Evolutionary conservation across 2,329 filamentous ascomycete species (phyloP).

Genomic region (Endocalyx cinctus): DNA sequence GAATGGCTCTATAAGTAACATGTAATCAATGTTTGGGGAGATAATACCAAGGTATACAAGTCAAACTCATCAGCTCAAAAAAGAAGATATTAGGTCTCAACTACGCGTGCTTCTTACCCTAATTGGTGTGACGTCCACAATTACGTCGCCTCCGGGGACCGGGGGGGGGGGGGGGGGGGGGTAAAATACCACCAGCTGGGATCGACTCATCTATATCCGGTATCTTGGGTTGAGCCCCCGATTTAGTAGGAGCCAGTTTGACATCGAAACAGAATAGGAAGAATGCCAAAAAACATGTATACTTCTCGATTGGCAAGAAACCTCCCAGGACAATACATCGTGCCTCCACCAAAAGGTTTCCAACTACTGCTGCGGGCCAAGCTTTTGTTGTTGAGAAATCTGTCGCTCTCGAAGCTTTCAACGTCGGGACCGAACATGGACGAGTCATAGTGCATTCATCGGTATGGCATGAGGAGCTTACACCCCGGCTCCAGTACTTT

Average conservation of each 20-base stretch:
- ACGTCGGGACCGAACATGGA: constrained; percentile 3
- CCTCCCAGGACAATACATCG: constrained; percentile 5
- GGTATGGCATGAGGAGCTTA: constrained; percentile 3
- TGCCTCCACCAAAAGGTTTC: constrained; percentile 7
- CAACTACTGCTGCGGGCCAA: constrained; percentile 2
- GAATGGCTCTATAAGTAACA: too few species aligned
- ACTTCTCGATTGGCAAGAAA: constrained; percentile 4
- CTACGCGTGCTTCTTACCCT: too few species aligned
- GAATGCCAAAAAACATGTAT: constrained; percentile 4
- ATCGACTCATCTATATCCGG: too few species aligned
- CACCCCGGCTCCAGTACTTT: constrained; percentile 1
- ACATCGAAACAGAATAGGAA: constrained; percentile 2
- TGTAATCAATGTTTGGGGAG: too few species aligned
- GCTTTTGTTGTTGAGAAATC: constrained; percentile 4
- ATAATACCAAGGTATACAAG: too few species aligned
- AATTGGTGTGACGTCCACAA: too few species aligned
- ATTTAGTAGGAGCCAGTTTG: not conserved
- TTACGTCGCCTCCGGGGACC: too few species aligned
- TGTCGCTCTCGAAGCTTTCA: not conserved
- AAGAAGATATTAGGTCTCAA: too few species aligned
- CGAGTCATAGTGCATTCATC: constrained; percentile 4
- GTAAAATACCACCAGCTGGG: too few species aligned
- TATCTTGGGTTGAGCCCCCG: too few species aligned
- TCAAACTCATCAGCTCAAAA: too few species aligned
- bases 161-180: too few species aligned